A percentile compares a stretch with the other conserved stretches of the same genome.
Conservation (phyloP, 352 stramenopile species). For the Phytopythium chamaehyphon region DNA sequence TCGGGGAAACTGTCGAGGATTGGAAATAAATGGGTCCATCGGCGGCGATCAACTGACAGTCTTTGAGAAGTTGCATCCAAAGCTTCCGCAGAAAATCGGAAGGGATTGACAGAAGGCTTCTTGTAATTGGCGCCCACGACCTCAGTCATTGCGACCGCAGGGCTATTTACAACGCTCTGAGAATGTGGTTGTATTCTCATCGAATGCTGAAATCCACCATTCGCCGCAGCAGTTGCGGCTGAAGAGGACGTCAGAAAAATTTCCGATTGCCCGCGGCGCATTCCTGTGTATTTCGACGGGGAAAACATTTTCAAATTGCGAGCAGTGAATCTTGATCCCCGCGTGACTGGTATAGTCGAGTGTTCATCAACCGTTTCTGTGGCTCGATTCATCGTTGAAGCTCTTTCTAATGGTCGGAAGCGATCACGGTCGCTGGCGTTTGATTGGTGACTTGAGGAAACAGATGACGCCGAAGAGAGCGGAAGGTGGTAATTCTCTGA, state of each 20-base stretch:
- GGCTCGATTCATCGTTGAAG: slow-evolving; percentile 28
- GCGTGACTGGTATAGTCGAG: slow-evolving; percentile 10
- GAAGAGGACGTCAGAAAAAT: slow-evolving; percentile 12
- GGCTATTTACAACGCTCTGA: neutral
- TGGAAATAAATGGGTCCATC: slow-evolving; percentile 97
- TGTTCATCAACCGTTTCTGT: slow-evolving; percentile 7
- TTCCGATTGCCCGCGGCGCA: slow-evolving; percentile 33
- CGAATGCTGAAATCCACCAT: neutral
- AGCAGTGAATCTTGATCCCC: slow-evolving; percentile 7
- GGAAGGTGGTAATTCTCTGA: neutral
- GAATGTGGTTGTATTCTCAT: neutral
- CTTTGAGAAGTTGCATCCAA: slow-evolving; percentile 22
- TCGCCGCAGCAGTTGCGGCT: neutral
- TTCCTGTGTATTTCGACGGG: slow-evolving; percentile 9
- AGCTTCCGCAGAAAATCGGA: slow-evolving; percentile 38
- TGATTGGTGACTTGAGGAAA: neutral
- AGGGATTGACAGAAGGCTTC: slow-evolving; percentile 34
- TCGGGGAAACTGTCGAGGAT: slow-evolving; percentile 21
- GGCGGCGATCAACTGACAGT: slow-evolving; percentile 83
- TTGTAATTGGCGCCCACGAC: slow-evolving; percentile 4
- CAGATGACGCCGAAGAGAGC: neutral
- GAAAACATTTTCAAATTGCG: slow-evolving; percentile 21
- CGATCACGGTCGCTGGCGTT: neutral
- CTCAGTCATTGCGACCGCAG: neutral
- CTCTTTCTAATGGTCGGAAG: slow-evolving; percentile 25